Conservation (phyloP, 2,329 filamentous ascomycete genomes). For the Onygenales sp. region DNA sequence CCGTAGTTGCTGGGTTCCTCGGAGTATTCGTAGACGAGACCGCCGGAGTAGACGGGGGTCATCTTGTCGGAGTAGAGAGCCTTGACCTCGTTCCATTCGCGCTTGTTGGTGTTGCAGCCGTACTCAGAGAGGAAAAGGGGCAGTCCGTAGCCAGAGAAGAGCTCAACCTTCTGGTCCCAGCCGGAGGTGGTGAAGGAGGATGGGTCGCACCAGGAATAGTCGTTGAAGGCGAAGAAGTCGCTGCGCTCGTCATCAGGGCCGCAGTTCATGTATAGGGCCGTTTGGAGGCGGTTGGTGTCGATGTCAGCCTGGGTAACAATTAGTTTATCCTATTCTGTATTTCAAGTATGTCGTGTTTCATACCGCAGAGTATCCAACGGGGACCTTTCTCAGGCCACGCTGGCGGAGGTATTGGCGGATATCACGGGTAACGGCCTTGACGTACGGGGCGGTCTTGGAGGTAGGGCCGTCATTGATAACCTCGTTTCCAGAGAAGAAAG, state of each 20-base stretch:
- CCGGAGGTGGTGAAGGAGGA: slow-evolving; percentile 68
- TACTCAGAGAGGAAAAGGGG: slow-evolving; percentile 94
- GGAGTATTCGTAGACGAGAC: slow-evolving; percentile 92
- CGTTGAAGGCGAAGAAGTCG: slow-evolving; percentile 88
- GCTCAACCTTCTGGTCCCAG: slow-evolving; percentile 82
- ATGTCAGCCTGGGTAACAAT: slow-evolving; percentile 55
- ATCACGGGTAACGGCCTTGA: slow-evolving; percentile 71
- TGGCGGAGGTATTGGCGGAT: slow-evolving; percentile 60
- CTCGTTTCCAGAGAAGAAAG: slow-evolving; percentile 77
- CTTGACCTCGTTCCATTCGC: slow-evolving; percentile 69
- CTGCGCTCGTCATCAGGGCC: slow-evolving; percentile 72
- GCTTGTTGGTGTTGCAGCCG: slow-evolving; percentile 75
- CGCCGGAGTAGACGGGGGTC: slow-evolving; percentile 86
- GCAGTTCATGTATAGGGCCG: slow-evolving; percentile 89
- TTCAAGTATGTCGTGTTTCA: slow-evolving; percentile 5
- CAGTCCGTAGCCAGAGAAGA: slow-evolving; percentile 76
- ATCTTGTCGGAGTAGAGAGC: slow-evolving; percentile 76
- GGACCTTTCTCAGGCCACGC: slow-evolving; percentile 54
- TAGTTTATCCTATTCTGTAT: neutral
- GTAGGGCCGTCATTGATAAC: slow-evolving; percentile 63
- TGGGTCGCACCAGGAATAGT: slow-evolving; percentile 65
- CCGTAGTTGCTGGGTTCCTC: slow-evolving; percentile 71
- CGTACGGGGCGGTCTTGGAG: slow-evolving; percentile 58
- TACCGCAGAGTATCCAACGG: slow-evolving; percentile 61
- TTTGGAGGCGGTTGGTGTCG: slow-evolving; percentile 72